Base-by-base conservation (phyloP, 2,329 filamentous ascomycete species). In the Talaromyces sp. region DNA sequence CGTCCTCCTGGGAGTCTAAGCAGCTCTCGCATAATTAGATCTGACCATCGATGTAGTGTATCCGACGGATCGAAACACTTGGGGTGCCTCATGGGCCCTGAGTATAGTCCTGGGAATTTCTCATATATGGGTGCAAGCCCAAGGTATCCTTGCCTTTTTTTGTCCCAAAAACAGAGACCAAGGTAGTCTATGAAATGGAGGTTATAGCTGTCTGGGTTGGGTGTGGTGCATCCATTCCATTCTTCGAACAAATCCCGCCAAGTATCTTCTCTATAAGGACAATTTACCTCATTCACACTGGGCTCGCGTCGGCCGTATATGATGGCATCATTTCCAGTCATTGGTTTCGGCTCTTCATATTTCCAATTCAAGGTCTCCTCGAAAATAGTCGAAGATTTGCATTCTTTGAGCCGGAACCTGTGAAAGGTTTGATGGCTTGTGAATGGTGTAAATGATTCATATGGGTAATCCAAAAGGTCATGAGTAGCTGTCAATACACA, bases 101-200 rank as follows among this genome's bases (percentile, higher is more conserved):
- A 43, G 22, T 27, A 59, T 45, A 0, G 7, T 16, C 24, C 37
- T 43, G 24, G 4, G 37, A 16, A 43, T 16, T n/a, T 27, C 16
- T 59, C 8, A 43, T 33, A n/a, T 22, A 43, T 7, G 24, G 14
- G 4, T n/a, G 14, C 24, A 31, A 60, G 16, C 22, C 57, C 57
- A 7, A 60, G 8, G 16, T 14, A 33, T 6, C 11, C 39, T 19
- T 11, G 57, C 31, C 57, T 39, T 45, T 8, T n/a, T 27, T 1
- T 9, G 37, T 60, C 57, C 57, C 57, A 60, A 47, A 60, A n/a
- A 11, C 41, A 60, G 24, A 47, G 57, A 43, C 57, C 57, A 33
- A 60, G 57, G 31, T 60, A 60, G 43, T 47, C 27, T 43, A 27
- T 6, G 13, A 35, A 60, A 11, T 43, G 16, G 39, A 16, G 41